phyloP scores from a whole-genome alignment of 2,329 filamentous ascomycete genomes.

The Exophiala sp. region DNA sequence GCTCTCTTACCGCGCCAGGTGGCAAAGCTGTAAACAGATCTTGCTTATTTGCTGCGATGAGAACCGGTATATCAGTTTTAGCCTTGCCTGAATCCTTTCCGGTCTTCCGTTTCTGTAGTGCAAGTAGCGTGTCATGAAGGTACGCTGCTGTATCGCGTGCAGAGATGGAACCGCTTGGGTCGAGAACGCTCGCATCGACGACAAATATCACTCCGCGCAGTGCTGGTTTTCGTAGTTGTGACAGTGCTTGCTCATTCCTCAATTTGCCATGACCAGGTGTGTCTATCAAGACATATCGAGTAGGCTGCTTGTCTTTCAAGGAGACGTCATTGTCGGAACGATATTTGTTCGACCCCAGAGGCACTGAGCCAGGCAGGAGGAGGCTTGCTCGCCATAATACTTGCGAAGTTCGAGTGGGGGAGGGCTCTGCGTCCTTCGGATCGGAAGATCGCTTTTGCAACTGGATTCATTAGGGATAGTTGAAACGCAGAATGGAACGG shows the following conservation, averaged over 20 bases:
- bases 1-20: constrained; percentile 64
- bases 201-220: constrained; percentile 75
- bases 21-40: constrained; percentile 93
- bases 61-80: constrained; percentile 61
- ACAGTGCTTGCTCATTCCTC: constrained; percentile 59
- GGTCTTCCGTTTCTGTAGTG: constrained; percentile 64
- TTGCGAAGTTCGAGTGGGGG: constrained; percentile 59
- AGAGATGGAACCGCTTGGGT: constrained; percentile 35
- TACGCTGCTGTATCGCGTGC: constrained; percentile 73
- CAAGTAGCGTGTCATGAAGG: constrained; percentile 80
- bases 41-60: constrained; percentile 90
- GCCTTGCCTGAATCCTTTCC: constrained; percentile 31
- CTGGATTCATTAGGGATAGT: constrained; percentile 32
- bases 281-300: constrained; percentile 50
- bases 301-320: constrained; percentile 48
- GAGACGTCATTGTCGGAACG: constrained; percentile 61
- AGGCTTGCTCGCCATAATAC: constrained; percentile 52
- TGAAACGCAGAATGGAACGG: constrained; percentile 40
- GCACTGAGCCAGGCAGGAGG: constrained; percentile 48
- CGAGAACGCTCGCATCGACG: constrained; percentile 71
- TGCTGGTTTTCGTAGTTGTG: constrained; percentile 39
- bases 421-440: constrained; percentile 54
- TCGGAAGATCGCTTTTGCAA: constrained; percentile 41
- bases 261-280: constrained; percentile 96
- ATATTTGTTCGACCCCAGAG: constrained; percentile 55